Percentiles rank a stretch among this genome's conserved stretches.
Evolutionary conservation across 345 rosid species (phyloP).

Genomic region (Ricinus communis): DNA sequence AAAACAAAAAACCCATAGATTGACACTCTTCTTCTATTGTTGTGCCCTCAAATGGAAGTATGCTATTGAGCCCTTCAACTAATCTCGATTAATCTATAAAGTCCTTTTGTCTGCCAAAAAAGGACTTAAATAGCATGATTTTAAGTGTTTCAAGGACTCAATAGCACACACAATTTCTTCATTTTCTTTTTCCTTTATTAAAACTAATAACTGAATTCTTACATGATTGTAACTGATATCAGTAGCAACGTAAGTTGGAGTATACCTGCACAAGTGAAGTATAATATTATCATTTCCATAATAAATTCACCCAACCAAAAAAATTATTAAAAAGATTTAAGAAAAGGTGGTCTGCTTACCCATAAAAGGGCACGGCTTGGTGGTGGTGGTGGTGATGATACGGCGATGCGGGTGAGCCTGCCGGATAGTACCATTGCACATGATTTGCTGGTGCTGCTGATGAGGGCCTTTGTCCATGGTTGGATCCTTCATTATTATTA

Average conservation of each 20-base stretch:
- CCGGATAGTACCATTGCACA: constrained; percentile 81
- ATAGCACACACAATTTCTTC: no score
- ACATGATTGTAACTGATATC: constrained; percentile 71
- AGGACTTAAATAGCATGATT: no score
- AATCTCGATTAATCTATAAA: no score
- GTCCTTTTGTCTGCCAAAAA: no score
- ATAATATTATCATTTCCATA: background rate
- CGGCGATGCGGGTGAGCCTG: constrained; percentile 45
- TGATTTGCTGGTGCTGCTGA: constrained; percentile 60
- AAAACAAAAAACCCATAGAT: no score
- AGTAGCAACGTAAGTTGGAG: constrained; percentile 64
- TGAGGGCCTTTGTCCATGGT: constrained; percentile 51
- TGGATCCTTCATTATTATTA: constrained; percentile 46
- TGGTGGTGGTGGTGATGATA: constrained; percentile 48
- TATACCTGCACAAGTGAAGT: constrained; percentile 46
- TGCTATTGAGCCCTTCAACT: no score
- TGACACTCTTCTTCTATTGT: no score
- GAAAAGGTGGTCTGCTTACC: no score
- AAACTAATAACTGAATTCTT: constrained; percentile 32
- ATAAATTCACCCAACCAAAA: constrained; percentile 11
- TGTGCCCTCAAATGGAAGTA: no score
- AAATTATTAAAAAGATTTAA: no score
- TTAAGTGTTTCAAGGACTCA: no score
- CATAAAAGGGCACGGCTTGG: constrained; percentile 77
- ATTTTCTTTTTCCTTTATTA: no score